Evolutionary conservation across 2,329 filamentous ascomycete genomes (phyloP), one percentile per base, ranked within the genome.

Genomic region (Cercospora brassicicola): DNA sequence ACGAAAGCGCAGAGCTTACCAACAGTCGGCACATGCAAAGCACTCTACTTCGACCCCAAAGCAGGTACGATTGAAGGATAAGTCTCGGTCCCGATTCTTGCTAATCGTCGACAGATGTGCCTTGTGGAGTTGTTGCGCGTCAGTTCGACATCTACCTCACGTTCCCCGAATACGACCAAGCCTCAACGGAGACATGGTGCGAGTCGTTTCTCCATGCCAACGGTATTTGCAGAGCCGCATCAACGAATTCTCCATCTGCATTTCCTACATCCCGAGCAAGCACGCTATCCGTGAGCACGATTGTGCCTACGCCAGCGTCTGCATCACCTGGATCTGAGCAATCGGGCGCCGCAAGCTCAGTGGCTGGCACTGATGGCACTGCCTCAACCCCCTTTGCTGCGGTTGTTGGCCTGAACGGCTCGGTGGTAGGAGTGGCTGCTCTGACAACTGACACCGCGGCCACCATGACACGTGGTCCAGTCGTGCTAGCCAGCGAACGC

Each of bases 1-100:
- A n/a, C 59, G 10, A 39, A 51, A 15, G 42, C 28, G 26, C 28
- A 30, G 18, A 59, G 42, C 18, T 56, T 55, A 30, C 61, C 62
- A 26, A 62, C 64, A 23, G 53, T 23, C 56, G 62, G 62, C n/a
- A 42, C 48, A 5, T 69, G 69, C 28, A 67, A 63, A 23, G 59
- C 59, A 56, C 56, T 61, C 20, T 65, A 68, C 28, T 82, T 80
- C 67, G 77, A 79, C 48, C 65, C 71, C 7, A 75, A 64, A 57
- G 33, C 56, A 6, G 51, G 62, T 64, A 57, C 30, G 62, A 8
- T 11, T 30, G 18, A 7, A 36, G 10, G 20, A n/a, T 8, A 6
- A 20, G 18, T 7, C n/a, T 5, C 18, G 18, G 2, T 51, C 11
- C 2, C 15, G 36, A n/a, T 42, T 9, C 11, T 79, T 78, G 60